Evolutionary conservation across 805 yeast genomes (phyloP).

Genomic region (Candida quercuum): DNA sequence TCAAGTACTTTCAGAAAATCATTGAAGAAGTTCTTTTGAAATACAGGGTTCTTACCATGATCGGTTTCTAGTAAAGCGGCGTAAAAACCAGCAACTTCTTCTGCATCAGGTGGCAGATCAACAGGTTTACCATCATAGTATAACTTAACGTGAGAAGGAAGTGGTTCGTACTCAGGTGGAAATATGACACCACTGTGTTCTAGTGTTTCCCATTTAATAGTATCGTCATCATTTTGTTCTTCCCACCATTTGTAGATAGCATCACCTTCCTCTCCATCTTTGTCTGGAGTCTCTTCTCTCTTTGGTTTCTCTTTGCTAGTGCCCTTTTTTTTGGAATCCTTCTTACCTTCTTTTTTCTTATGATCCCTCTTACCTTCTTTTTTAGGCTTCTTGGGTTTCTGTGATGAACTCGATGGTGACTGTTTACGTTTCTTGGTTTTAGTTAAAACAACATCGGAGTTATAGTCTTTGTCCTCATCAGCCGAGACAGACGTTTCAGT

Average conservation of each 20-base stretch:
- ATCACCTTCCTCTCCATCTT: conserved; percentile 47
- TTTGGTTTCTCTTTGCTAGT: conserved; percentile 1
- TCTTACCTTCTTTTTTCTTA: conserved; percentile 2
- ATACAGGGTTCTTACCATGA: conserved; percentile 81
- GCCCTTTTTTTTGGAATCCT: neutral
- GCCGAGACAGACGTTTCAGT: conserved; percentile 13
- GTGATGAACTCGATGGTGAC: conserved; percentile 6
- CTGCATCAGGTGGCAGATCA: conserved; percentile 72
- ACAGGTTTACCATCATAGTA: conserved; percentile 76
- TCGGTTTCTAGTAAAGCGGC: conserved; percentile 87
- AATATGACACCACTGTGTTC: conserved; percentile 89
- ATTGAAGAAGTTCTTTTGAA: conserved; percentile 79
- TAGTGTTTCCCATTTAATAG: conserved; percentile 79
- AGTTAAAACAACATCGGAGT: conserved; percentile 21
- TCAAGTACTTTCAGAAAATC: conserved; percentile 69
- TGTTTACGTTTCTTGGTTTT: conserved; percentile 9
- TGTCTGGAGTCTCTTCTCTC: conserved; percentile 11
- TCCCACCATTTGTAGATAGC: conserved; percentile 85
- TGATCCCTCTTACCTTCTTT: conserved; percentile 1
- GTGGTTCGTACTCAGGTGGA: conserved; percentile 87
- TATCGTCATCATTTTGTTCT: conserved; percentile 60
- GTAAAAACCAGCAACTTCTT: conserved; percentile 94
- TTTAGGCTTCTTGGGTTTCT: conserved; percentile 17
- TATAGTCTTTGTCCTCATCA: conserved; percentile 19
- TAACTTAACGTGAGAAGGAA: conserved; percentile 72